Base-by-base conservation (phyloP, 139 green algal genomes). In the Picochlorum sp. region DNA sequence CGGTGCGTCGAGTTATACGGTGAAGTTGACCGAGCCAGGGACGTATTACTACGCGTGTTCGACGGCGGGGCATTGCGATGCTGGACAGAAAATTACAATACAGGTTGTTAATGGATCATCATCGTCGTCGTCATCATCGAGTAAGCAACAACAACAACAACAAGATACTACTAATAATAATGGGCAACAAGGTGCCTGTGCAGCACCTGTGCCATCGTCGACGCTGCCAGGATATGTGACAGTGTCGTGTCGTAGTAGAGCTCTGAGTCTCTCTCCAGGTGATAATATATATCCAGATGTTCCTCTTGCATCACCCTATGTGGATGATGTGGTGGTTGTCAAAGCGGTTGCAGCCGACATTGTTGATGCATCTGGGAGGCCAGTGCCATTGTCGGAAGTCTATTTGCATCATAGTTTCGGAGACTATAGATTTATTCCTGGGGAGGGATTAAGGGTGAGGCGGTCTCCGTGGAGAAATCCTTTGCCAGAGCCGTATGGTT, bases 331-430 rank as follows among this genome's bases (percentile, higher is more conserved):
- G 21, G 58, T 45, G 15, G 58, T 65, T 6, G 20, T 65, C 13
- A 15, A 65, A 23, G 57, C 58, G 6, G 44, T 65, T 15, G 57
- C 58, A 5, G 58, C 58, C 8, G 58, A 65, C 0, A 51, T 65
- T 51, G 44, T 65, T 26, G 58, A 65, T 52, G 6, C n/a, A 24
- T 57, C 20, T n/a, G 58, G 58, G 20, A 50, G 21, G 15, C 44
- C 58, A 11, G 58, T 65, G 44, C 28, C 58, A 18, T 5, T 65
- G 15, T 57, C 41, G 3, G 58, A 65, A 6, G 58, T 65, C 7
- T 65, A 65, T 52, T 26, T 65, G 23, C 58, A 65, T 32, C 58
- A 65, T 30, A 65, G 13, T 18, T 65, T 65, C 21, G 58, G 58
- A 28, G 58, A 65, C 28, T 32, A 45, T 26, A 28, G 58, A 9